These are phyloP conservation scores for Solanum arcanum DNA, from an alignment of 257 asterid genomes.

Conservation along the genomic window DNA sequence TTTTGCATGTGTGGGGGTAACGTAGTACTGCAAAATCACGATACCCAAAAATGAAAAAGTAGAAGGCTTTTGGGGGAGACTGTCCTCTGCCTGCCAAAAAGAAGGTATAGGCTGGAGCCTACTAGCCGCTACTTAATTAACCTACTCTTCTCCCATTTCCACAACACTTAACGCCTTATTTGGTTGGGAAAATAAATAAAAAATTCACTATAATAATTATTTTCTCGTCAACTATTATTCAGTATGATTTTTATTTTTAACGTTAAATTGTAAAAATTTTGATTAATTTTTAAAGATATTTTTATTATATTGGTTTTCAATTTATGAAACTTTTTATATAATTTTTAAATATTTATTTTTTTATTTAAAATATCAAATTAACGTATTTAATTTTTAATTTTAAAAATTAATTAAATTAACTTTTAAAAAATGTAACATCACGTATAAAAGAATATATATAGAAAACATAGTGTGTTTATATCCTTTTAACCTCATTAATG, in stretches of 20 bases:
- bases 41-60: not conserved
- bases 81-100: not conserved
- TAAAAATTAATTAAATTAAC: no score
- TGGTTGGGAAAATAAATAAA: not conserved
- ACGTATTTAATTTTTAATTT: no score
- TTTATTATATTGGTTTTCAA: accelerated
- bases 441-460: no score
- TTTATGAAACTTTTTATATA: no score
- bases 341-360: no score
- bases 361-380: no score
- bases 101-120: not conserved
- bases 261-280: accelerated
- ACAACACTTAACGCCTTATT: not conserved
- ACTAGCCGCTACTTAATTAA: not conserved
- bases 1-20: not conserved
- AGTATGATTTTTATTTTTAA: no score
- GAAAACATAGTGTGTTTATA: no score
- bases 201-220: no score
- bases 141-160: not conserved
- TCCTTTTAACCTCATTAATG: no score
- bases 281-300: no score
- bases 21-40: not conserved
- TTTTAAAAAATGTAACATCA: accelerated
- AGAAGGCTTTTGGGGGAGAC: not conserved
- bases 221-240: no score